phyloP scores from a whole-genome alignment of 345 rosid genomes.

The Salix exigua region DNA sequence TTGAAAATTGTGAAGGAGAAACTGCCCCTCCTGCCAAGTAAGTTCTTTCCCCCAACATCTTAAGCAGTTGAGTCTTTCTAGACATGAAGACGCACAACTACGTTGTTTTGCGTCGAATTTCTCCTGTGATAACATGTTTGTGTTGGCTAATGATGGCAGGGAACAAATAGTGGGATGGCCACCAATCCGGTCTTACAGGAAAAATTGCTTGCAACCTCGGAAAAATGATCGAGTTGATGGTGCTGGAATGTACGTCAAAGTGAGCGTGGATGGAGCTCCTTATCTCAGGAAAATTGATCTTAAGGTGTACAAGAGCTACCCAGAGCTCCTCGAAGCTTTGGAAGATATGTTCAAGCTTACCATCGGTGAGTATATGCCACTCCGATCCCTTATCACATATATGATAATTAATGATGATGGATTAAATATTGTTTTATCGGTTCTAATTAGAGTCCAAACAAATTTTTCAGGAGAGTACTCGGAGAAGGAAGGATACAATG shows the following conservation, averaged over 20 bases:
- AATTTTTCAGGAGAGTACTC: slow-evolving; percentile 13
- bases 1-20: slow-evolving; percentile 11
- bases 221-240: neutral
- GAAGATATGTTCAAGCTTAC: slow-evolving; percentile 26
- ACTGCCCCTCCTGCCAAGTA: slow-evolving; percentile 50
- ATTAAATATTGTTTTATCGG: neutral
- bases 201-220: slow-evolving; percentile 9
- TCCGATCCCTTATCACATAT: neutral
- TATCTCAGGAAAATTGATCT: slow-evolving; percentile 27
- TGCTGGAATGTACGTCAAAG: slow-evolving; percentile 16
- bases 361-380: slow-evolving; percentile 4
- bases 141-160: slow-evolving; percentile 4
- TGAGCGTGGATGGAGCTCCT: slow-evolving; percentile 29
- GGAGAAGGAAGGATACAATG: slow-evolving; percentile 19
- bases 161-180: slow-evolving; percentile 32
- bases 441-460: neutral
- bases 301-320: slow-evolving; percentile 17
- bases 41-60: slow-evolving; percentile 11
- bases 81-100: neutral
- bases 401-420: neutral
- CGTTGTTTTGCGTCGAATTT: neutral
- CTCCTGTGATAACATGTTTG: neutral
- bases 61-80: neutral
- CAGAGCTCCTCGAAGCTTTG: slow-evolving; percentile 23
- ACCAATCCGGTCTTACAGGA: slow-evolving; percentile 21